Evolutionary conservation across 768 basidiomycete genomes (phyloP), one percentile per base, ranked within the genome.

Genomic region (Roridomyces roridus): DNA sequence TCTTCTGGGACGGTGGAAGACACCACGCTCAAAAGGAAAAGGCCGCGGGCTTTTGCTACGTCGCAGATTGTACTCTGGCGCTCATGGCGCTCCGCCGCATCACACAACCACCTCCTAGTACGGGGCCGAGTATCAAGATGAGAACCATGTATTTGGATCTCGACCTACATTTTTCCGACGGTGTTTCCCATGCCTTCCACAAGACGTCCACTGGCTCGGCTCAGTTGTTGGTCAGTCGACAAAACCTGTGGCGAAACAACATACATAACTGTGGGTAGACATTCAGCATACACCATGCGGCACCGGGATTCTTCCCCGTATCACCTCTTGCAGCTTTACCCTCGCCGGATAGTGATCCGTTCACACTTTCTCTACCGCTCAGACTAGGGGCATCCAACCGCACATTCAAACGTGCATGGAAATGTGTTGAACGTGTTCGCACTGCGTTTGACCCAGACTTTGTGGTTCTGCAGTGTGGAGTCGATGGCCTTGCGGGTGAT

Each of bases 1-100:
- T 98, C 39, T 87, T 84, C 67, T 97, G 96, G 95, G 95, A 96
- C 63, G 96, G 96, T 15, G 96, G 96, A 46, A 80, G 94, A 65
- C 96, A 96, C 65, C 96, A 97, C 65, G 91, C 92, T 0, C 83
- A 86, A 46, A 89, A 92, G 68, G 80, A 84, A 0, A 79, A 77
- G 39, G 94, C 94, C 0, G 85, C 91, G 4, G 96, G 96, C 0
- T 98, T 92, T 72, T 98, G 96, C 76, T 98, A 97, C 68, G 90
- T 98, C 20, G 91, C 93, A 2, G 96, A 98, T 68, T 87, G 89
- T 51, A 83, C 94, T 10, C 81, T 98, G 1, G 89, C 89, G 0
- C 86, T 97, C 55, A 81, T 96, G 53, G 76, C 82, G 5, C 80
- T 97, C 39, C 55, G 61, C 53, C 44, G 60, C 42, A 61, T 40